Conservation (phyloP, 441 rosid species). For the Rhodomyrtus psidioides region DNA sequence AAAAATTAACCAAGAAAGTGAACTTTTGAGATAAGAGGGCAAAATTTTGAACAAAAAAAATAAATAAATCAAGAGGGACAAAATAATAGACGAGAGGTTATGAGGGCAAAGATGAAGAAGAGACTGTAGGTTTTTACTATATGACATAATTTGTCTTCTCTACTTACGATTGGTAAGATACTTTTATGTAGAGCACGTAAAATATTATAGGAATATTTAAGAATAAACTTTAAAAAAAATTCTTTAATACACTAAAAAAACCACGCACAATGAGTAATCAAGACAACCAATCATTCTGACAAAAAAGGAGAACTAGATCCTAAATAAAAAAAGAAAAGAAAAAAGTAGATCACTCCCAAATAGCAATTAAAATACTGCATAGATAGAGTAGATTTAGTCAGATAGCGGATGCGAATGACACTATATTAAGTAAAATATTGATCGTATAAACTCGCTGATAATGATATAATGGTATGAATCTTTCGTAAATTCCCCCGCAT, state of each 20-base stretch:
- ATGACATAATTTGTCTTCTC: too few species aligned
- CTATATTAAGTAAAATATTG: background rate
- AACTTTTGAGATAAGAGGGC: background rate
- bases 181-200: background rate
- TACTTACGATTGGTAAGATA: background rate
- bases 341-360: background rate
- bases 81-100: background rate
- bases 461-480: background rate
- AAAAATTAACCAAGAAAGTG: background rate
- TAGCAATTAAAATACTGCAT: background rate
- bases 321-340: background rate
- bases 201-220: background rate
- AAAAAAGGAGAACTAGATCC: background rate
- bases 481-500: background rate
- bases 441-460: background rate
- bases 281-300: background rate
- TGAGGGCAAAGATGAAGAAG: background rate
- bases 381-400: background rate
- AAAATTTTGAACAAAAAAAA: background rate
- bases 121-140: background rate
- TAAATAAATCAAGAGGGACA: background rate
- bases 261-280: background rate
- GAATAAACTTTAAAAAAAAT: too few species aligned
- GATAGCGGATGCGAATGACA: background rate
- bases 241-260: background rate